Evolutionary conservation across 2,329 filamentous ascomycete species (phyloP).

Genomic region (Lomentospora prolificans): DNA sequence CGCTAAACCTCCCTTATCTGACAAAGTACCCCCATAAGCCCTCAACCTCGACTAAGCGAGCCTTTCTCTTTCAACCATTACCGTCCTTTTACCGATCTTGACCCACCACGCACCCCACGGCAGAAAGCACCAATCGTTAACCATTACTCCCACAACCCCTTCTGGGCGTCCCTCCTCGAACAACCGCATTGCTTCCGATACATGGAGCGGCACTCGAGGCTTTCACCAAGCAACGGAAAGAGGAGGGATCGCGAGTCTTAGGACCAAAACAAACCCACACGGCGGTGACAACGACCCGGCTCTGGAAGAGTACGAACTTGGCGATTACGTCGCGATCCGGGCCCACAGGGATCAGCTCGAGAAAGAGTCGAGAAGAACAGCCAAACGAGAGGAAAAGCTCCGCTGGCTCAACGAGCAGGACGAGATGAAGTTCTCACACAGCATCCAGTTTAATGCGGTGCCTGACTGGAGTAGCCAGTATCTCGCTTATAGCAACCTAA

Average conservation of each 20-base stretch:
- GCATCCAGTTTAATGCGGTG: slow-evolving; percentile 97
- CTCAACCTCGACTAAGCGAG: not conserved
- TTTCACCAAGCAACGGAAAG: slow-evolving; percentile 1
- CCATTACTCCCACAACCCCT: slow-evolving; percentile 1
- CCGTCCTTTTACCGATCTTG: not conserved
- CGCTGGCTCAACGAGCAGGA: slow-evolving; percentile 60
- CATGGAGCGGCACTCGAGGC: not conserved
- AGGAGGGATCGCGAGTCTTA: slow-evolving; percentile 7
- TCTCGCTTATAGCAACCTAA: slow-evolving; percentile 96
- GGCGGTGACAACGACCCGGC: slow-evolving; percentile 9
- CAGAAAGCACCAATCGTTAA: not conserved
- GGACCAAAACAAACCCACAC: not conserved
- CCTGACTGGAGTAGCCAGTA: slow-evolving; percentile 99
- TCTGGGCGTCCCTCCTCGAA: slow-evolving; percentile 7
- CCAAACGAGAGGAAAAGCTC: slow-evolving; percentile 53
- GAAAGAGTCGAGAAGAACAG: slow-evolving; percentile 22
- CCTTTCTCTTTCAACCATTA: not conserved
- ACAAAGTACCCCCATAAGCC: not conserved
- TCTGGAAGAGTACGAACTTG: slow-evolving; percentile 27
- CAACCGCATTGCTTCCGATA: not conserved
- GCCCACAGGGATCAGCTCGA: slow-evolving; percentile 20
- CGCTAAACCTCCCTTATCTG: not conserved
- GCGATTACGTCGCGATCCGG: slow-evolving; percentile 25
- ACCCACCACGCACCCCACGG: not conserved
- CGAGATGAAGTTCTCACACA: slow-evolving; percentile 99